Percentiles rank a stretch among this genome's conserved stretches.
Conservation (phyloP, 371 early-diverging fungal genomes). For the Saksenaea vasiformis region DNA sequence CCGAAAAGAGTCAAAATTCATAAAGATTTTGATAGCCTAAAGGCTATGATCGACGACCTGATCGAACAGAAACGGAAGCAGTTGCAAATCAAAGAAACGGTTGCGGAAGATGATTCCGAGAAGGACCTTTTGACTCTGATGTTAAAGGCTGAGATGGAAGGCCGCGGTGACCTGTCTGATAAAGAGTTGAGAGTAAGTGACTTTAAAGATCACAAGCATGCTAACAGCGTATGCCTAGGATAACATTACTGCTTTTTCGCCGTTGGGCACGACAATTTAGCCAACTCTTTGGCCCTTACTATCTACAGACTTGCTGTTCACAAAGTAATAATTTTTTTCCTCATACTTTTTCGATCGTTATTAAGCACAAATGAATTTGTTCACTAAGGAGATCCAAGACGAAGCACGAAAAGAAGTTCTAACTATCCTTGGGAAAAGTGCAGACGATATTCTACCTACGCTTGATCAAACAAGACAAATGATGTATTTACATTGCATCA, state of each 20-base stretch:
- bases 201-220: not conserved
- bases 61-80: conserved; percentile 34
- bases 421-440: conserved; percentile 19
- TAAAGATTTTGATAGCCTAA: conserved; percentile 18
- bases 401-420: conserved; percentile 30
- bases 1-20: conserved; percentile 30
- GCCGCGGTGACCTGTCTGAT: conserved; percentile 24
- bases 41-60: conserved; percentile 34
- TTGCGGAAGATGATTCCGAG: conserved; percentile 21
- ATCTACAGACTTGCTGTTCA: conserved; percentile 23
- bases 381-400: conserved; percentile 21
- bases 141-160: conserved; percentile 27
- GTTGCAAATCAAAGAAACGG: conserved; percentile 15
- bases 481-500: conserved; percentile 14
- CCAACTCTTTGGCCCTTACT: conserved; percentile 17
- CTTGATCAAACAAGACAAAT: conserved; percentile 16
- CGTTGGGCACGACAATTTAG: conserved; percentile 20
- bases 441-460: conserved; percentile 15
- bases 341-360: too few relatives aligned
- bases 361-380: not conserved
- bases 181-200: conserved; percentile 29
- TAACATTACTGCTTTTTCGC: too few relatives aligned
- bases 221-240: too few relatives aligned
- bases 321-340: conserved; percentile 14
- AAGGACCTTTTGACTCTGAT: conserved; percentile 50